These are phyloP conservation scores for Chlorella ohadii DNA, from an alignment of 139 green algal genomes.

Conservation along the genomic window DNA sequence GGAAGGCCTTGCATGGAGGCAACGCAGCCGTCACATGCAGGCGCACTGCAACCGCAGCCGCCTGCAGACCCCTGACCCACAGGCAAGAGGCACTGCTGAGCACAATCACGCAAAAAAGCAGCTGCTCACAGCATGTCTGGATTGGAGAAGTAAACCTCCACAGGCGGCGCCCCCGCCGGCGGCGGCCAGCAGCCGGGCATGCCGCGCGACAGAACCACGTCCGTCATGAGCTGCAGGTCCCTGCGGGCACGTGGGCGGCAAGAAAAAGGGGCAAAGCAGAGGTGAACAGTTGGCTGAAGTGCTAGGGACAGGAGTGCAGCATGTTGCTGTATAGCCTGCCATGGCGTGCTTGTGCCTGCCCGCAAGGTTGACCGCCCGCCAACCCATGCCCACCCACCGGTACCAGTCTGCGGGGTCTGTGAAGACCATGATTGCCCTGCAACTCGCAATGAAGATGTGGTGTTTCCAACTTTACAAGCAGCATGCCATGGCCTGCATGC, in stretches of 20 bases:
- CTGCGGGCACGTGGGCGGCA: not conserved
- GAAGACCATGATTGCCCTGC: conserved; percentile 16
- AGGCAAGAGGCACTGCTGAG: too few relatives aligned
- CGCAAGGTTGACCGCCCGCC: not conserved
- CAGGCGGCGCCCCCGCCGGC: not conserved
- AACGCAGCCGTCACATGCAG: too few relatives aligned
- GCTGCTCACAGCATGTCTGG: conserved; percentile 79
- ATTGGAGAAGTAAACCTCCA: conserved; percentile 61
- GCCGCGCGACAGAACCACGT: conserved; percentile 44
- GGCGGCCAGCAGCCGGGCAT: conserved; percentile 15
- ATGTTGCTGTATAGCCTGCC: not conserved
- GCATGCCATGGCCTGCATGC: too few relatives aligned
- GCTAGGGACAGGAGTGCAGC: too few relatives aligned
- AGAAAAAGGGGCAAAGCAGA: not conserved
- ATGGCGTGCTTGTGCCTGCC: not conserved
- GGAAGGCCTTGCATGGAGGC: too few relatives aligned
- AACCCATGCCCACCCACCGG: not conserved
- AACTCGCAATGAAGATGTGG: not conserved
- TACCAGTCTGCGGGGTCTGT: conserved; percentile 23
- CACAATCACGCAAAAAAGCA: too few relatives aligned
- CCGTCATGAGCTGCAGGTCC: conserved; percentile 52
- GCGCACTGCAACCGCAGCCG: too few relatives aligned
- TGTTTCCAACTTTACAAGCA: too few relatives aligned
- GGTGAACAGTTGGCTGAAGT: not conserved
- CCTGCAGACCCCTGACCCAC: too few relatives aligned